Evolutionary conservation across 257 asterid genomes (phyloP), one percentile per base, ranked within the genome.

Genomic region (Gentiana macrophylla): DNA sequence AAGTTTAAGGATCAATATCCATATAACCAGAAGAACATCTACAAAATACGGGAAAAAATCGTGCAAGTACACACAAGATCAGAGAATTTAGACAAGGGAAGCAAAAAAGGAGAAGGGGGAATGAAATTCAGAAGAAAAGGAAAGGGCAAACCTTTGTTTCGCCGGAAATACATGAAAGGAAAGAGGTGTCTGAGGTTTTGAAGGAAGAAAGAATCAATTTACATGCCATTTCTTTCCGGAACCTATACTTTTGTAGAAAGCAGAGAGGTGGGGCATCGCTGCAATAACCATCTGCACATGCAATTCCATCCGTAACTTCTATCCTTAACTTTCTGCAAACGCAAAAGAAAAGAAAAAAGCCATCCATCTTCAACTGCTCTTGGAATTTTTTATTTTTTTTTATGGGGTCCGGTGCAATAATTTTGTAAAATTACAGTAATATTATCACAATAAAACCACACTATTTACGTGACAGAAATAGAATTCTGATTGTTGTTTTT

Each of bases 101-200:
- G 9, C 12, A 12, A 6, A 49, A 45, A 35, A 50, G 1, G 5
- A 11, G 32, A 12, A 53, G 32, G 9, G 6, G 50, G 45, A n/a
- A 2, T 9, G 3, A 48, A 6, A 5, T 1, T 3, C 2, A 61
- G 24, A 37, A 12, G 13, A 46, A 43, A 13, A 55, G 33, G 32
- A 3, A 3, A 41, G 47, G 72, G n/a, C 64, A 60, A 69, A 85
- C 97, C 77, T 57, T 73, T 77, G 47, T 62, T 78, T 72, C 86
- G 79, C 76, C 87, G 84, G 77, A 76, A 69, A 74, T 77, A 87
- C 48, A 84, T 62, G 77, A 75, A 74, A 52, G 82, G 68, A 65
- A 80, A 78, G 33, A 81, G 62, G 59, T 70, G 67, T 38, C 69
- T 80, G 68, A 77, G 24, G 24, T 24, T 59, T 68, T 77, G 80